Evolutionary conservation across 2,329 filamentous ascomycete species (phyloP), one percentile per base, ranked within the genome.

Genomic region (Penicillium sp.): DNA sequence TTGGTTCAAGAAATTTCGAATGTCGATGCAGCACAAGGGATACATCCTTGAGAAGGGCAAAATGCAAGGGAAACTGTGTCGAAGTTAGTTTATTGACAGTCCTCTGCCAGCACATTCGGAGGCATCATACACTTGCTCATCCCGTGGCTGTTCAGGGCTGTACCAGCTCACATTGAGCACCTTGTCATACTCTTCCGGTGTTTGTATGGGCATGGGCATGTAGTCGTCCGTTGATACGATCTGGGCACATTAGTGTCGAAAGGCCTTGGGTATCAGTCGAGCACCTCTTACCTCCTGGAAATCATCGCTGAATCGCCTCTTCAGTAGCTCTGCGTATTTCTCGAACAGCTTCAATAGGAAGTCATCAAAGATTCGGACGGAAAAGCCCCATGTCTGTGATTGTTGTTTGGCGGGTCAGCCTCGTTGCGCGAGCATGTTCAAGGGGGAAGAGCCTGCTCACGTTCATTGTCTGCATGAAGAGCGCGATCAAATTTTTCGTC

Each of bases 11-110:
- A 99, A 98, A 75, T 97, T 97, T 41, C 94, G 87, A 68, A 99
- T 97, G 71, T 98, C 92, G 73, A 98, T 98, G 79, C 95, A 99
- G 77, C 95, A 97, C 35, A 98, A 83, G 1, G 95, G 94, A 73
- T 99, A 99, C 95, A 99, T 99, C 69, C 98, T 93, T 13, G 93
- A 97, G 75, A 99, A 99, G 0, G 95, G 96, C 1, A 99, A 81
- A n/a, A 97, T 91, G 67, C 90, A 96, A 5, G 95, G 96, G 73
- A 96, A 96, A 13, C 90, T 93, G 62, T 22, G 19, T 33, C 7
- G 40, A 41, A 22, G 41, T 54, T 24, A 58, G 50, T 43, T 36
- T n/a, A 18, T 37, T 35, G 33, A 39, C n/a, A n/a, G 43, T 4
- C 13, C 37, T 11, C n/a, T 14, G 35, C 22, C 31, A 2, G 41